Conservation (phyloP, 139 green algal species). For the Coelastrella sp. region DNA sequence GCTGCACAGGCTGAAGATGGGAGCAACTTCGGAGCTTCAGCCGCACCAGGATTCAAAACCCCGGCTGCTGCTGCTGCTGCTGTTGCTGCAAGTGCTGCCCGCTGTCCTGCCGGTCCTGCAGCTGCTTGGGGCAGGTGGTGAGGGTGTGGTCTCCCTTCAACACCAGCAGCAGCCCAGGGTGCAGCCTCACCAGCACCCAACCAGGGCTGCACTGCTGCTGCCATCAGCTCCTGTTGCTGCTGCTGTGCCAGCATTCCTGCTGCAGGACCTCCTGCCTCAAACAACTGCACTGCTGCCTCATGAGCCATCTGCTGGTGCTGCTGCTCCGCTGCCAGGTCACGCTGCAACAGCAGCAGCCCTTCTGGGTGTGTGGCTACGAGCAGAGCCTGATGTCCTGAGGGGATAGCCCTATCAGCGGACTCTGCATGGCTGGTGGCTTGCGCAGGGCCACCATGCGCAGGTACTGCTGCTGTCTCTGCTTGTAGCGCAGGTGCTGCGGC, state of each 20-base stretch:
- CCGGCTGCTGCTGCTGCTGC: conserved; percentile 9
- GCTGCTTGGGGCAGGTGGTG: background rate
- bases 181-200: conserved; percentile 32
- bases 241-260: background rate
- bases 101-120: background rate
- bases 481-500: background rate
- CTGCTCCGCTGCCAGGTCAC: conserved; percentile 10
- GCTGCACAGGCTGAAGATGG: conserved; percentile 28
- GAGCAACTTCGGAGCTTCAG: background rate
- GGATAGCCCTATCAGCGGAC: background rate
- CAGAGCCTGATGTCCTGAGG: background rate
- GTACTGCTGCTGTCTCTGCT: background rate
- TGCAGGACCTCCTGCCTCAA: conserved; percentile 3
- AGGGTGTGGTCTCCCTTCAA: background rate
- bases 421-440: too few relatives aligned
- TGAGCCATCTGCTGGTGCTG: conserved; percentile 10
- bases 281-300: background rate
- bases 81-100: background rate
- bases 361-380: conserved; percentile 21
- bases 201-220: conserved; percentile 23
- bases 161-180: conserved; percentile 35
- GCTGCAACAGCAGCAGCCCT: conserved; percentile 36
- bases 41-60: conserved; percentile 10
- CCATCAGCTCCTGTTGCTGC: background rate
- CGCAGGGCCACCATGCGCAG: background rate